Percentiles rank a stretch among this genome's conserved stretches.
These are phyloP conservation scores for Thalassiosira exigua DNA, from an alignment of 352 stramenopile species.

Conservation along the genomic window DNA sequence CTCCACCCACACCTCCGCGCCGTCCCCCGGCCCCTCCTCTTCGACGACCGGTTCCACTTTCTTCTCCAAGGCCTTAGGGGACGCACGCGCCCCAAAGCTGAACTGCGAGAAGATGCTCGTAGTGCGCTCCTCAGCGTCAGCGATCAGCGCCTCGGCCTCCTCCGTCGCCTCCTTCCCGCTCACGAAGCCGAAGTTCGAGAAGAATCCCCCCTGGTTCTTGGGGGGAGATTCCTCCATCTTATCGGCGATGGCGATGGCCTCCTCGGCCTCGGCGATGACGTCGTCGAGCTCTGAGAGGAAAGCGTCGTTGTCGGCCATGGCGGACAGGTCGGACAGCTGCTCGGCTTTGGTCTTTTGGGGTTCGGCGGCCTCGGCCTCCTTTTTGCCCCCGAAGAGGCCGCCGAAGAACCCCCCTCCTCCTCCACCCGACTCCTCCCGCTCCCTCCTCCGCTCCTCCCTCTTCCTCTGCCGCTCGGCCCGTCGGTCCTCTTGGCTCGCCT, in stretches of 20 bases:
- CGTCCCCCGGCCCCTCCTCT: neutral
- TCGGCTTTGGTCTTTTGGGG: slow-evolving; percentile 6
- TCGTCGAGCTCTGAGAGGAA: slow-evolving; percentile 48
- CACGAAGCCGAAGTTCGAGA: slow-evolving; percentile 28
- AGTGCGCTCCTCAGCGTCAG: slow-evolving; percentile 33
- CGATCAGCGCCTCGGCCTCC: slow-evolving; percentile 48
- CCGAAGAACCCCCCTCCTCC: slow-evolving; percentile 43
- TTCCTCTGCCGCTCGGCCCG: slow-evolving; percentile 33
- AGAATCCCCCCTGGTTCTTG: slow-evolving; percentile 36
- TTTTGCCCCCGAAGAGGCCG: slow-evolving; percentile 33
- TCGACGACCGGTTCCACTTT: neutral
- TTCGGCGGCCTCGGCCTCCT: neutral
- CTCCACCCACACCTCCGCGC: slow-evolving; percentile 49
- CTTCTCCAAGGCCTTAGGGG: slow-evolving; percentile 6
- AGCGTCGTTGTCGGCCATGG: slow-evolving; percentile 39
- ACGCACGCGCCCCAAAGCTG: slow-evolving; percentile 7
- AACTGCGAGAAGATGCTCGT: slow-evolving; percentile 30
- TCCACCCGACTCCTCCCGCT: slow-evolving; percentile 9
- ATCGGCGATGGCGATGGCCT: slow-evolving; percentile 55
- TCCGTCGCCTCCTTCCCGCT: slow-evolving; percentile 50
- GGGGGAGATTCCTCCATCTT: slow-evolving; percentile 23
- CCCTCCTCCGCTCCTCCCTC: slow-evolving; percentile 22
- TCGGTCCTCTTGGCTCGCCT: slow-evolving; percentile 43
- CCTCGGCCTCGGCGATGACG: slow-evolving; percentile 51
- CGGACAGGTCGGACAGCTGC: slow-evolving; percentile 25